Evolutionary conservation across 495 filamentous ascomycete genomes (phyloP), one percentile per base, ranked within the genome.

Genomic region (Neurospora tetraspora): DNA sequence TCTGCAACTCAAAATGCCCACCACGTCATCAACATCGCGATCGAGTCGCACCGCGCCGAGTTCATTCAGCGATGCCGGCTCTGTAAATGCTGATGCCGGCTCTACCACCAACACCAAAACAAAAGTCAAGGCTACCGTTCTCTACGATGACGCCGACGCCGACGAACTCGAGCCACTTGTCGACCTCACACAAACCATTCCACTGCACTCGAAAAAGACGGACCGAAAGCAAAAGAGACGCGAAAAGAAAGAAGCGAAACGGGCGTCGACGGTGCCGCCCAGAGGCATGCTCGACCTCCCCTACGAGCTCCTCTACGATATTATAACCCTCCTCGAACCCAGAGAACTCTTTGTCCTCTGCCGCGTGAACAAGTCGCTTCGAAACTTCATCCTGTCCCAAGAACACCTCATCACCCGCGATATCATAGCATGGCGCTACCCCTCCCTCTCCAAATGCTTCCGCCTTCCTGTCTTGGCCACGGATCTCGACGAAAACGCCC

Each of bases 191-290:
- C 71, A 77, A 39, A 34, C 80, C 5, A 76, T 88, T 16, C 72
- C 80, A 0, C 77, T 86, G 38, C 82, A 76, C 37, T 88, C 86
- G 10, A 88, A 87, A 72, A 82, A 84, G 37, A 87, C 83, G 1
- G 79, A 84, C 61, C 81, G 87, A 4, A 78, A 73, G n/a, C 77
- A 77, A 70, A 86, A 83, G 72, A 85, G 80, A 73, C 76, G 81
- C 34, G 75, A 81, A 27, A 85, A 83, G 74, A 82, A 79, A 68
- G 27, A 65, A 18, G 70, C 76, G 16, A 70, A 76, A 43, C 82
- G 53, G 11, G 75, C 42, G 27, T 59, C 61, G 16, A 31, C 20
- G 8, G n/a, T 40, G 27, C 59, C 70, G 14, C 69, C 72, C 5
- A 71, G 72, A 23, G 76, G 71, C 3, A 73, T 88, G 12, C 42